Base-by-base conservation (phyloP, 179 eudicot genomes). In the Corrigiola litoralis region DNA sequence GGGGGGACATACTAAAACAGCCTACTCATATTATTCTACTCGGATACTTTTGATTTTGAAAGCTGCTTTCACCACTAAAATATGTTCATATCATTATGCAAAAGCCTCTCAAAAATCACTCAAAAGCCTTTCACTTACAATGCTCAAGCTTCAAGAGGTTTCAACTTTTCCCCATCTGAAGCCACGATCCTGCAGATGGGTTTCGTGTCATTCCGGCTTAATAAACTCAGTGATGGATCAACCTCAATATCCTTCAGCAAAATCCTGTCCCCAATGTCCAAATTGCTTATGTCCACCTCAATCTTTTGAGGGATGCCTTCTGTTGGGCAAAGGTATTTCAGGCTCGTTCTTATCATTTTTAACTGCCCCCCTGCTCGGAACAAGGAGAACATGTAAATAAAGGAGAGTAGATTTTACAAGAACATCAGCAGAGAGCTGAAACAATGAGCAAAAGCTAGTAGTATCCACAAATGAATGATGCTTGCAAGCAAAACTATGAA, bases 261-360 rank as follows among this genome's bases (percentile, higher is more conserved):
- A 29, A 94, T 72, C 45, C 55, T 75, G 49, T 83, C 94, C 60
- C 86, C 99, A 28, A 94, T 71, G 68, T 94, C 94, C 50, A 90
- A 79, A 59, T 79, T 77, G 85, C 96, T 90, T 25, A 94, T 51
- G 68, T 94, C 97, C 65, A 90, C 94, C 75, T 90, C 97, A 21
- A 94, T 87, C 71, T 87, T 90, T 40, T 72, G 80, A 66, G 97
- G 97, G 37, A 90, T 86, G 68, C 77, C 74, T 53, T 94, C 94
- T 5, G 87, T 82, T 16, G 99, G 97, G 73, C 97, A 94, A 25
- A 75, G 72, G 71, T 75, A 85, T 70, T 84, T 90, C 51, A 92
- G 77, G 71, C 65, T 69, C 50, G 64, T 71, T 72, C 97, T 80
- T 77, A 87, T 73, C 70, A 59, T 65, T 16, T 78, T 74, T 52